Base-by-base conservation (phyloP, 768 basidiomycete genomes). In the Pleurotus tuber-regium region DNA sequence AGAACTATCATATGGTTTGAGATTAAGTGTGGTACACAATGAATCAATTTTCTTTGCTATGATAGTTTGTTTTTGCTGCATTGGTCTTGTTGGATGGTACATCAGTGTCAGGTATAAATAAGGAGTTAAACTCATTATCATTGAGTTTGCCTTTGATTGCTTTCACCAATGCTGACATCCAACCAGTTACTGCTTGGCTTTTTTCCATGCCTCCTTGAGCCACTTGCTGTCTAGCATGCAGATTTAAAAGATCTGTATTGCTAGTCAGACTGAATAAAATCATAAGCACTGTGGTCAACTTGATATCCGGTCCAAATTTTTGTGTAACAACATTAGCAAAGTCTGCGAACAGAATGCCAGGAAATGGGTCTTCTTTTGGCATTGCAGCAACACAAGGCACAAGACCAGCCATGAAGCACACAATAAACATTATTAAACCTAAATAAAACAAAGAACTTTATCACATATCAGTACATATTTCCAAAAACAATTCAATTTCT, bases 271-370 rank as follows among this genome's bases (percentile, higher is more conserved):
- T 29, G 25, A 51, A 43, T 12, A 51, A 40, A 2, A 51, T n/a
- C 39, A 42, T 51, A 3, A 51, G 28, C 19, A 51, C 50, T 4
- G 50, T 51, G 40, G 50, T 24, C 18, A 51, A 40, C 5, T 19
- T 26, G 36, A 51, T 51, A 12, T 51, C 28, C 0, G 29, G 11
- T 19, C 40, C 41, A 42, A 51, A 51, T 7, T 7, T 18, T 26
- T 23, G 18, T 6, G 2, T 25, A 23, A 51, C 29, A 2, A 21
- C 26, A 1, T 40, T 21, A 16, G 39, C 28, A 31, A 51, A 51
- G 12, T 24, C 29, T 8, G n/a, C 21, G 29, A 51, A 51, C 14
- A 23, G 39, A 21, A 51, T 51, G 30, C 36, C 50, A 16, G 50
- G 40, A 23, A 51, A 51, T 4, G 50, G 50, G 19, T 44, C 43